phyloP scores from a whole-genome alignment of 2,329 filamentous ascomycete genomes.

The Aspergillus vadensis region DNA sequence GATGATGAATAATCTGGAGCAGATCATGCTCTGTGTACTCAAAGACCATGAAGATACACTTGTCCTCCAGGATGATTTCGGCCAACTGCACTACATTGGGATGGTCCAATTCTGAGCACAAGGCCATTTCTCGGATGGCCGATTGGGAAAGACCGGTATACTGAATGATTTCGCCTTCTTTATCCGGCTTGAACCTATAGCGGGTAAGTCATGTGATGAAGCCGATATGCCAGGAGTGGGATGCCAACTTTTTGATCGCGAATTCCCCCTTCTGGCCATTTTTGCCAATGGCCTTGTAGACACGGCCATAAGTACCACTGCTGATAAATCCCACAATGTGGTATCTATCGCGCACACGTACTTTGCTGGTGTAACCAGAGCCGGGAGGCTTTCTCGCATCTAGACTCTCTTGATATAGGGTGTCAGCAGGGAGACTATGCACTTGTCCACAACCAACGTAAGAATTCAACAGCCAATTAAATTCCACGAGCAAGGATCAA shows the following conservation, averaged over 20 bases:
- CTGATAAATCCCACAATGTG: conserved; percentile 98
- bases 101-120: conserved; percentile 89
- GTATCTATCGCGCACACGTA: conserved; percentile 88
- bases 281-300: conserved; percentile 89
- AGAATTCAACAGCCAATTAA: conserved; percentile 3
- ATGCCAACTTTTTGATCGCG: conserved; percentile 87
- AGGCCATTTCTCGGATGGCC: conserved; percentile 93
- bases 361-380: conserved; percentile 66
- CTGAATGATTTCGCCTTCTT: conserved; percentile 90
- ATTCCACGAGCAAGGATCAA: conserved; percentile 12
- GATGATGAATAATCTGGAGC: conserved; percentile 96
- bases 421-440: conserved; percentile 26
- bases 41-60: conserved; percentile 99
- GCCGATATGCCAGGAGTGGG: background rate
- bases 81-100: conserved; percentile 86
- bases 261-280: conserved; percentile 78
- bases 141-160: conserved; percentile 98
- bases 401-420: conserved; percentile 34
- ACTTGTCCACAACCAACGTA: background rate
- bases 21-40: conserved; percentile 98
- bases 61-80: conserved; percentile 96
- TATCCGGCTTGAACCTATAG: conserved; percentile 84
- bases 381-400: conserved; percentile 47
- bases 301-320: conserved; percentile 94
- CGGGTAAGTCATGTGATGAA: conserved; percentile 18